Conservation (phyloP, 495 filamentous ascomycete species). For the Penicillium paxilli region DNA sequence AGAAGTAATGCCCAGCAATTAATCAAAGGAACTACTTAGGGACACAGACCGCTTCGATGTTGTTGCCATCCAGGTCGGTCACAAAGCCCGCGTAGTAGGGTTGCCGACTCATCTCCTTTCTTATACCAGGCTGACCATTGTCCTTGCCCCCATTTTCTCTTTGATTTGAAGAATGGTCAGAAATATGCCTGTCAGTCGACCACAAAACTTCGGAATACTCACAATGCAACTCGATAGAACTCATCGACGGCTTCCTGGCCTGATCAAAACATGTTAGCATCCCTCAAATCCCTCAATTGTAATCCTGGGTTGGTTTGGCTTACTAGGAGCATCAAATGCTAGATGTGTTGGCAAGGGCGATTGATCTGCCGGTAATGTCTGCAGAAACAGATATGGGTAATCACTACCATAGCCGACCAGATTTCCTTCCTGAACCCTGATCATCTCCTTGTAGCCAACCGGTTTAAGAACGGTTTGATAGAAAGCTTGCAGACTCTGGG, state of each 20-base stretch:
- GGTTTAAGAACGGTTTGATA: conserved; percentile 1
- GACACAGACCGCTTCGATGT: not conserved
- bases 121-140: conserved; percentile 12
- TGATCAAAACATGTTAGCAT: not conserved
- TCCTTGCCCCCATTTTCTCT: conserved; percentile 1
- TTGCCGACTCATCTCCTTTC: conserved; percentile 15
- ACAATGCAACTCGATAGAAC: conserved; percentile 13
- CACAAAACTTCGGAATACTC: not conserved
- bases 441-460: conserved; percentile 12
- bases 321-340: not conserved
- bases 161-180: not conserved
- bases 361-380: not conserved
- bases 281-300: too few relatives aligned
- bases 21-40: not conserved
- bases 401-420: conserved; percentile 15
- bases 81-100: conserved; percentile 15
- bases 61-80: conserved; percentile 11
- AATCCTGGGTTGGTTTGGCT: not conserved
- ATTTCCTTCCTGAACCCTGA: not conserved
- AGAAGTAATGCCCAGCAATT: not conserved
- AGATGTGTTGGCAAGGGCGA: not conserved
- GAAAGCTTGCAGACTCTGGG: not conserved
- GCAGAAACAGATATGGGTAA: conserved; percentile 15
- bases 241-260: conserved; percentile 11
- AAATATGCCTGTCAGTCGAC: too few relatives aligned